phyloP scores from a whole-genome alignment of 148 eudicot species.

The Arctostaphylos glauca region DNA sequence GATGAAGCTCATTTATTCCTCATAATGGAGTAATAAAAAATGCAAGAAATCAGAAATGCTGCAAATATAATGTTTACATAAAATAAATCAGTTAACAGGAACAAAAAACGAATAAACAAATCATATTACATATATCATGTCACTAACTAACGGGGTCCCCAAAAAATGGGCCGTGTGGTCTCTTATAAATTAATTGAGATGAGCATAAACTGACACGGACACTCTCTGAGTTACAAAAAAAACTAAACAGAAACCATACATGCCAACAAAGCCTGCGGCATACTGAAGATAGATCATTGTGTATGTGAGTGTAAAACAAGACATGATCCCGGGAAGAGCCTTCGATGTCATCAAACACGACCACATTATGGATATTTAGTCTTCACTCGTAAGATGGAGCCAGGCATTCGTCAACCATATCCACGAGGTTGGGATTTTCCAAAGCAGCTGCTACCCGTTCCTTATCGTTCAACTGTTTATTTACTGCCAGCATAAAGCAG shows the following conservation, averaged over 20 bases:
- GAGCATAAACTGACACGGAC: too few species aligned
- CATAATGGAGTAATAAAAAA: too few species aligned
- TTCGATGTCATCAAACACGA: neutral
- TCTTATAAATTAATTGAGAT: too few species aligned
- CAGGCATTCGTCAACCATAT: constrained; percentile 88
- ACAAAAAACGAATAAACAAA: neutral
- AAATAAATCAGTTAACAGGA: neutral
- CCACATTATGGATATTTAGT: neutral
- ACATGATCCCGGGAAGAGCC: neutral
- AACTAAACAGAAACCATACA: neutral
- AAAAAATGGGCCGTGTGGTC: neutral
- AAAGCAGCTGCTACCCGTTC: constrained; percentile 93
- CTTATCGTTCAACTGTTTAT: constrained; percentile 93
- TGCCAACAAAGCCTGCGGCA: constrained; percentile 5
- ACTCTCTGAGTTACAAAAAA: too few species aligned
- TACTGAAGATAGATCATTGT: neutral
- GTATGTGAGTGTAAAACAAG: neutral
- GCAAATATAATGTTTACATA: neutral
- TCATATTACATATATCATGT: neutral
- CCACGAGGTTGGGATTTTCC: constrained; percentile 88
- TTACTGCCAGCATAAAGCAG: constrained; percentile 47
- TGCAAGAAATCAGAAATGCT: neutral
- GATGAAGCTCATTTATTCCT: too few species aligned
- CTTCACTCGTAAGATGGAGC: constrained; percentile 71
- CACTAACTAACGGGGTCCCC: neutral